These are phyloP conservation scores for Alternaria triticimaculans DNA, from an alignment of 2,329 filamentous ascomycete genomes.

Conservation along the genomic window DNA sequence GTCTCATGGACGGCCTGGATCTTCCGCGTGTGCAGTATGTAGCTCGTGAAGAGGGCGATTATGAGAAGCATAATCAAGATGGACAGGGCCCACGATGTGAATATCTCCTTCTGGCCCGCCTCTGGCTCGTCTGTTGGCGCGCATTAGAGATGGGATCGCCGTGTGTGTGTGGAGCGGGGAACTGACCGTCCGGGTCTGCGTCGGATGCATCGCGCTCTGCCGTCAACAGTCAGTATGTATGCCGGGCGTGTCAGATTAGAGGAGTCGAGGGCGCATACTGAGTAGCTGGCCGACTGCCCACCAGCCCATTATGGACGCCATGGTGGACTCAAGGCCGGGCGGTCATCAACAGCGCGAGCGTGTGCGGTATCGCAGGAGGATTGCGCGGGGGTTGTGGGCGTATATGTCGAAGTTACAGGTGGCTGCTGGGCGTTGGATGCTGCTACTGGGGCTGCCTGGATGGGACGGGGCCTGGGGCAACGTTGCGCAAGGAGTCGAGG, in stretches of 20 bases:
- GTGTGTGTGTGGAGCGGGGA: conserved; percentile 14
- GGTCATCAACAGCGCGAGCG: conserved; percentile 36
- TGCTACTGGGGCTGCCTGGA: conserved; percentile 8
- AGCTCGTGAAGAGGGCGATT: conserved; percentile 93
- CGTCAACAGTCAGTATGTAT: conserved; percentile 14
- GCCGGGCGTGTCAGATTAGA: not conserved
- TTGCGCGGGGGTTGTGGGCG: not conserved
- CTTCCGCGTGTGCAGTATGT: conserved; percentile 94
- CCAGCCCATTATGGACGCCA: conserved; percentile 49
- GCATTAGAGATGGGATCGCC: conserved; percentile 44
- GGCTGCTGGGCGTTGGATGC: conserved; percentile 24
- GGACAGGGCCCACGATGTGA: conserved; percentile 95
- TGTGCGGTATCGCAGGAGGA: conserved; percentile 7
- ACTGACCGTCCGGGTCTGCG: conserved; percentile 55
- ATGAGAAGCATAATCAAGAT: conserved; percentile 96
- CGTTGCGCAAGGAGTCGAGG: conserved; percentile 23
- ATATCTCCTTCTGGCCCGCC: conserved; percentile 89
- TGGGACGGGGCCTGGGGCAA: conserved; percentile 20
- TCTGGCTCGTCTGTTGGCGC: conserved; percentile 68
- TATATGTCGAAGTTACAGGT: conserved; percentile 17
- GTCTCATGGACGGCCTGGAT: conserved; percentile 98
- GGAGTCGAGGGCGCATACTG: conserved; percentile 40
- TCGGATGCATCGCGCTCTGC: conserved; percentile 55
- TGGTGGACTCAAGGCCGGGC: conserved; percentile 37
- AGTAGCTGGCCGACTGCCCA: conserved; percentile 48